A percentile compares a stretch with the other conserved stretches of the same genome.
Conservation (phyloP, 2,329 filamentous ascomycete genomes). For the Fusarium domesticum region DNA sequence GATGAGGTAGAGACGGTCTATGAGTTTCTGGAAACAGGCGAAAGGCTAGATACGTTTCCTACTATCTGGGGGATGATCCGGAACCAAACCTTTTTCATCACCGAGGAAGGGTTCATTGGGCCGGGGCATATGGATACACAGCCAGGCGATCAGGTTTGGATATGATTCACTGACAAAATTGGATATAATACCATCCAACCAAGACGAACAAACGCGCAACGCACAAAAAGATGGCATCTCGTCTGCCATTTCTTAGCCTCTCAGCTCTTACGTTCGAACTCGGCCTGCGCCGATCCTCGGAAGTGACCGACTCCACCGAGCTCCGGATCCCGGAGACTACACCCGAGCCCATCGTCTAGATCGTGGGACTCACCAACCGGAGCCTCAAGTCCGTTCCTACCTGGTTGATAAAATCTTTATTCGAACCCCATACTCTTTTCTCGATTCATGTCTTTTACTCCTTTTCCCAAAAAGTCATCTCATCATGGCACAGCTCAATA, state of each 20-base stretch:
- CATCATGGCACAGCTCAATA: constrained; percentile 18
- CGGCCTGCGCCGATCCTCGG: neutral
- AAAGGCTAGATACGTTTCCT: neutral
- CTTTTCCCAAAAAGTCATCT: neutral
- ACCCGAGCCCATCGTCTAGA: constrained; percentile 1
- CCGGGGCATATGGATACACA: constrained; percentile 8
- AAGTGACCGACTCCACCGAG: neutral
- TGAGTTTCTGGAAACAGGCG: constrained; percentile 4
- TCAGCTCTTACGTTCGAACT: too few species aligned
- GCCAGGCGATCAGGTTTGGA: constrained; percentile 9
- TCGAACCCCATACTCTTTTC: neutral
- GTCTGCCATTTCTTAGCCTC: too few species aligned
- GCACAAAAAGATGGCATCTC: too few species aligned
- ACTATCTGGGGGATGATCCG: constrained; percentile 5
- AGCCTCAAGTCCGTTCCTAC: constrained; percentile 11
- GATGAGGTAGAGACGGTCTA: constrained; percentile 3
- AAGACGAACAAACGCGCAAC: neutral
- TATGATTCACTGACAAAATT: too few species aligned
- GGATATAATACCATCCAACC: too few species aligned
- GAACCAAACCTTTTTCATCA: constrained; percentile 8
- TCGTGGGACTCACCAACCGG: constrained; percentile 8
- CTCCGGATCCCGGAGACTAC: neutral
- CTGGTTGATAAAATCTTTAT: neutral
- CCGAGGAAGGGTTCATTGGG: constrained; percentile 8
- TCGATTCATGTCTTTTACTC: neutral